These are phyloP conservation scores for Pistacia atlantica DNA, from an alignment of 345 rosid species.

Conservation along the genomic window DNA sequence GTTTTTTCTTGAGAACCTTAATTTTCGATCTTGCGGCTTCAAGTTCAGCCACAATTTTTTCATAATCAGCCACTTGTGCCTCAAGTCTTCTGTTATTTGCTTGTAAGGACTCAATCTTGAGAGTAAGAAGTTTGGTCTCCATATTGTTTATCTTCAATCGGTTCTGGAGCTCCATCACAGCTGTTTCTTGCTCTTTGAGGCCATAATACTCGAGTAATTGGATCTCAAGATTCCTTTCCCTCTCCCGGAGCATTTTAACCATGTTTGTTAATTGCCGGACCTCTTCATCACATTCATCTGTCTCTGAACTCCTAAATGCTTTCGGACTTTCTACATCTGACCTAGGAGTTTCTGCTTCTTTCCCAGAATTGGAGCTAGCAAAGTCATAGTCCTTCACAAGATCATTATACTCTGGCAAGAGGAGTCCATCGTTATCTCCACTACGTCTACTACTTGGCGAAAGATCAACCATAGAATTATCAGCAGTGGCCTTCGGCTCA, in stretches of 20 bases:
- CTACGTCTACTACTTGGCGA: slow-evolving; percentile 42
- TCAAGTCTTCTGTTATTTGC: slow-evolving; percentile 66
- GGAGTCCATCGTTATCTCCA: slow-evolving; percentile 48
- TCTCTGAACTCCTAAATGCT: slow-evolving; percentile 42
- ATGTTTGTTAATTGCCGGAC: slow-evolving; percentile 55
- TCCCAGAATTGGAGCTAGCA: slow-evolving; percentile 20
- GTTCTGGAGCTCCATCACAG: slow-evolving; percentile 77
- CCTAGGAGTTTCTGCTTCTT: slow-evolving; percentile 36
- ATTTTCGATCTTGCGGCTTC: slow-evolving; percentile 59
- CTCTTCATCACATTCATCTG: slow-evolving; percentile 60
- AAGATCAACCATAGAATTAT: slow-evolving; percentile 29
- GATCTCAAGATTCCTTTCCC: slow-evolving; percentile 75
- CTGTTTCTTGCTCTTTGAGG: slow-evolving; percentile 76
- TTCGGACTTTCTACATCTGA: slow-evolving; percentile 44
- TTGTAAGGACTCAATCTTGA: slow-evolving; percentile 76
- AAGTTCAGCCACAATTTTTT: slow-evolving; percentile 53
- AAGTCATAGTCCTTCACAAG: slow-evolving; percentile 50
- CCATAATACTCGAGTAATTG: slow-evolving; percentile 83
- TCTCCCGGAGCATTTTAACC: slow-evolving; percentile 60
- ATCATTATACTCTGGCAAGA: slow-evolving; percentile 59
- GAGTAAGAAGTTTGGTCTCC: slow-evolving; percentile 69
- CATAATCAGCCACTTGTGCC: slow-evolving; percentile 56
- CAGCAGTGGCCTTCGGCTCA: slow-evolving; percentile 21
- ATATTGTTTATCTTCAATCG: slow-evolving; percentile 66
- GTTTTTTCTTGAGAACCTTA: slow-evolving; percentile 65